Conservation (phyloP, 2,329 filamentous ascomycete genomes). For the Chrysoporthe deuterocubensis region DNA sequence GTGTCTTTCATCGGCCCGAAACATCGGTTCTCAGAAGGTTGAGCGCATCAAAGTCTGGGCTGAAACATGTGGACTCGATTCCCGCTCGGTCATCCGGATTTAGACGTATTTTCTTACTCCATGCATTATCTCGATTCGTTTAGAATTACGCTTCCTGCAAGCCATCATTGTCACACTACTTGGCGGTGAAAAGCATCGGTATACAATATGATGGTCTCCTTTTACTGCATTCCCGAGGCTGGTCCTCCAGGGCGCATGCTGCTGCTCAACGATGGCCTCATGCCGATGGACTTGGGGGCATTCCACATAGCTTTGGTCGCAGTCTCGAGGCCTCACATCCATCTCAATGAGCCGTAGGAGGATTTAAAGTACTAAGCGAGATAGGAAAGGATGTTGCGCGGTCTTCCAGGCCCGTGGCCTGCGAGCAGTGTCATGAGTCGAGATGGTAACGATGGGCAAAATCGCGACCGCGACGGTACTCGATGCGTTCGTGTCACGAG, state of each 20-base stretch:
- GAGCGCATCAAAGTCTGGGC: neutral
- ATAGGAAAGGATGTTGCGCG: too few relatives aligned
- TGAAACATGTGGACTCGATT: neutral
- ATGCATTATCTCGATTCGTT: neutral
- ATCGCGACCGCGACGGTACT: too few relatives aligned
- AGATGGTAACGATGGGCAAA: too few relatives aligned
- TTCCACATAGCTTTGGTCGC: neutral
- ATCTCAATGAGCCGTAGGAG: neutral
- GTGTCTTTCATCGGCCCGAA: neutral
- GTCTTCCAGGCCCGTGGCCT: too few relatives aligned
- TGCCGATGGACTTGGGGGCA: neutral
- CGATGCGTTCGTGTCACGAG: too few relatives aligned
- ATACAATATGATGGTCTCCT: neutral
- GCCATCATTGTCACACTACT: neutral
- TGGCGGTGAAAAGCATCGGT: neutral
- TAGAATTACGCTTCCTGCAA: neutral
- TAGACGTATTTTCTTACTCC: neutral
- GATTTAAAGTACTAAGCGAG: too few relatives aligned
- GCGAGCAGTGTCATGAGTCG: too few relatives aligned
- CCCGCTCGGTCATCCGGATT: neutral
- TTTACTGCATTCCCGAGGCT: neutral
- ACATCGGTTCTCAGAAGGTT: neutral
- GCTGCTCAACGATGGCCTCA: too few relatives aligned
- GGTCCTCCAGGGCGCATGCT: neutral
- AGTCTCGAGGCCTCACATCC: neutral